These are phyloP conservation scores for Hericium alpestre DNA, from an alignment of 768 basidiomycete genomes.

Conservation along the genomic window DNA sequence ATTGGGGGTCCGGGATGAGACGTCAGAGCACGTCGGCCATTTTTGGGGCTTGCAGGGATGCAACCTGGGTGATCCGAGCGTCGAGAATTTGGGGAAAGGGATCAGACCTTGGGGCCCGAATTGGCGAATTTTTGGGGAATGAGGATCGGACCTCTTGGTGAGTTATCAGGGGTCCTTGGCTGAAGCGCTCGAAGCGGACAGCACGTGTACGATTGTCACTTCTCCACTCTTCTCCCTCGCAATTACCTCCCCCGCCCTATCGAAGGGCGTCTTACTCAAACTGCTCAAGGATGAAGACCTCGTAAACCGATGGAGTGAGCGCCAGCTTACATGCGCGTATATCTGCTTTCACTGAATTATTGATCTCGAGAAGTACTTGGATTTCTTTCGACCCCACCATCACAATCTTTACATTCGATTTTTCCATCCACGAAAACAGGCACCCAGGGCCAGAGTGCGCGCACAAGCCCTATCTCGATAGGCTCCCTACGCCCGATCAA, in stretches of 20 bases:
- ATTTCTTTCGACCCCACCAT: not conserved
- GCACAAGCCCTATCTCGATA: slow-evolving; percentile 56
- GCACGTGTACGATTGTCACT: slow-evolving; percentile 36
- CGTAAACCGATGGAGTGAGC: slow-evolving; percentile 40
- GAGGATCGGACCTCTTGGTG: too few species aligned
- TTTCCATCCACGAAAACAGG: slow-evolving; percentile 3
- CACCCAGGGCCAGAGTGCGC: slow-evolving; percentile 9
- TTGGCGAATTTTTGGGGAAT: too few species aligned
- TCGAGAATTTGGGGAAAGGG: too few species aligned
- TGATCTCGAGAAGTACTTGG: slow-evolving; percentile 25
- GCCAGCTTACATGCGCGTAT: slow-evolving; percentile 62
- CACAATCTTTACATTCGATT: not conserved
- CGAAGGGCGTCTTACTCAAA: slow-evolving; percentile 30
- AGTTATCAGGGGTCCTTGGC: too few species aligned
- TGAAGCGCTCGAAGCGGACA: slow-evolving; percentile 35
- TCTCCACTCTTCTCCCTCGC: slow-evolving; percentile 53
- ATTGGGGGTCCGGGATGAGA: too few species aligned
- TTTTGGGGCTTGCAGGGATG: too few species aligned
- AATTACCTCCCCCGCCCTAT: slow-evolving; percentile 39
- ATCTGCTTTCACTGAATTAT: slow-evolving; percentile 53
- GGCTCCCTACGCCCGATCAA: slow-evolving; percentile 45
- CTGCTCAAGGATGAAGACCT: slow-evolving; percentile 23
- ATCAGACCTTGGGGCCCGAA: too few species aligned
- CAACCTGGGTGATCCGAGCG: too few species aligned
- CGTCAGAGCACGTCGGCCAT: too few species aligned